A percentile compares a stretch with the other conserved stretches of the same genome.
phyloP scores from a whole-genome alignment of 768 basidiomycete species.

The Termitomyces sp. region DNA sequence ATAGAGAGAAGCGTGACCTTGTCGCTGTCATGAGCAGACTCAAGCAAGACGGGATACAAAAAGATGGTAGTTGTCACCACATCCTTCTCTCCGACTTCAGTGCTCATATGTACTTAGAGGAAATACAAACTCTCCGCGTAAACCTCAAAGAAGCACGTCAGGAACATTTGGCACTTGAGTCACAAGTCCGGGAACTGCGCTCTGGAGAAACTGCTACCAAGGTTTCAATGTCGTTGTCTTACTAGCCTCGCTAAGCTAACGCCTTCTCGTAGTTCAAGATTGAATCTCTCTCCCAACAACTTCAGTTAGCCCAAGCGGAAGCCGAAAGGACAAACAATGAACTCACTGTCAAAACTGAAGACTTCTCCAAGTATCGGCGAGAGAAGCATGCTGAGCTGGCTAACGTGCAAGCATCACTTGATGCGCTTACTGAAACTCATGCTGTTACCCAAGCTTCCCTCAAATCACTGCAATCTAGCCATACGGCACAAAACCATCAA shows the following conservation, averaged over 20 bases:
- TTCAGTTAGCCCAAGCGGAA: slow-evolving; percentile 73
- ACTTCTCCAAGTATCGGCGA: slow-evolving; percentile 79
- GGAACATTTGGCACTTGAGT: slow-evolving; percentile 64
- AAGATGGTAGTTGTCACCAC: slow-evolving; percentile 58
- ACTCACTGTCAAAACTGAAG: slow-evolving; percentile 68
- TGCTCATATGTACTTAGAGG: slow-evolving; percentile 41
- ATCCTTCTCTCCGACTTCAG: neutral
- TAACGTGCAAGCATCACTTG: slow-evolving; percentile 72
- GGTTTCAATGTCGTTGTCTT: slow-evolving; percentile 30
- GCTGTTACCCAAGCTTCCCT: slow-evolving; percentile 64
- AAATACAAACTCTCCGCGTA: slow-evolving; percentile 61
- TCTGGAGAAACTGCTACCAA: slow-evolving; percentile 75
- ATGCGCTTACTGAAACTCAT: slow-evolving; percentile 64
- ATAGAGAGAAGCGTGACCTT: slow-evolving; percentile 89
- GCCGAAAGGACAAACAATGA: slow-evolving; percentile 66
- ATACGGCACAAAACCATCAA: slow-evolving; percentile 67
- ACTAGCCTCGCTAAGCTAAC: neutral
- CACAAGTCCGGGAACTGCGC: slow-evolving; percentile 65
- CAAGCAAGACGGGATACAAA: slow-evolving; percentile 68
- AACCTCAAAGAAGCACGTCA: slow-evolving; percentile 73
- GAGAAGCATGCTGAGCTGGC: slow-evolving; percentile 75
- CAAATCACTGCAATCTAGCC: slow-evolving; percentile 67
- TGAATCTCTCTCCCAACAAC: slow-evolving; percentile 77
- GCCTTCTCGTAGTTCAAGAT: slow-evolving; percentile 65
- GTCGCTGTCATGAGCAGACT: slow-evolving; percentile 78